Evolutionary conservation across 2,329 filamentous ascomycete species (phyloP), one percentile per base, ranked within the genome.

Genomic region (Colletotrichum zoysiae): DNA sequence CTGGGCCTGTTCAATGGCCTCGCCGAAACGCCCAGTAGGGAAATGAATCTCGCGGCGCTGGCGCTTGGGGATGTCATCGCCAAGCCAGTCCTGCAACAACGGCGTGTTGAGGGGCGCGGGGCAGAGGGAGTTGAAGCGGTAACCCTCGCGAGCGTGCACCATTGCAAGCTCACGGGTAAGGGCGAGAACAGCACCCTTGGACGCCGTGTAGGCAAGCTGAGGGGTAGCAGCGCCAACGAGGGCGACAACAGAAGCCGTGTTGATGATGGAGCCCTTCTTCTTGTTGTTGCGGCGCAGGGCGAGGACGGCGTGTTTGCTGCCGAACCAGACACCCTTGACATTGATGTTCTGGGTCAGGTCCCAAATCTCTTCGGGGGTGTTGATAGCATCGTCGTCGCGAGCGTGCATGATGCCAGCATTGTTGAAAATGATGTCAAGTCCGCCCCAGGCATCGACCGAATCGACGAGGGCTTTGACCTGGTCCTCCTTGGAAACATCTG

Each of bases 321-420:
- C 95, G 81, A 90, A 98, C 95, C 95, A 97, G n/a, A 98, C 95
- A 55, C 95, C 95, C 89, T 98, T 98, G 82, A 97, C 95, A 82
- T 98, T 98, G 86, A 97, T 97, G 81, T 90, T 91, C 74, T 97
- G 94, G 5, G 95, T 98, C 76, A 97, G 85, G 78, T 98, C 94
- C 95, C 95, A 98, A 85, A 98, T 95, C 77, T 90, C 91, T 85
- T 97, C 94, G 62, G 93, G 91, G 1, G 95, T 97, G 80, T 92
- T 89, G 80, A 97, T 85, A 60, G 95, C 94, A 81, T 94, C 91
- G 78, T 89, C 91, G 81, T 95, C 92, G 69, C 92, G 87, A 59
- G 90, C 91, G 84, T 97, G 95, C 95, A 98, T 98, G 82, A 98
- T 98, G 67, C 95, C 95, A 33, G 95, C 95, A 81, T 98, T 98